These are phyloP conservation scores for Microdochium trichocladiopsis DNA, from an alignment of 2,329 filamentous ascomycete genomes.

Conservation along the genomic window DNA sequence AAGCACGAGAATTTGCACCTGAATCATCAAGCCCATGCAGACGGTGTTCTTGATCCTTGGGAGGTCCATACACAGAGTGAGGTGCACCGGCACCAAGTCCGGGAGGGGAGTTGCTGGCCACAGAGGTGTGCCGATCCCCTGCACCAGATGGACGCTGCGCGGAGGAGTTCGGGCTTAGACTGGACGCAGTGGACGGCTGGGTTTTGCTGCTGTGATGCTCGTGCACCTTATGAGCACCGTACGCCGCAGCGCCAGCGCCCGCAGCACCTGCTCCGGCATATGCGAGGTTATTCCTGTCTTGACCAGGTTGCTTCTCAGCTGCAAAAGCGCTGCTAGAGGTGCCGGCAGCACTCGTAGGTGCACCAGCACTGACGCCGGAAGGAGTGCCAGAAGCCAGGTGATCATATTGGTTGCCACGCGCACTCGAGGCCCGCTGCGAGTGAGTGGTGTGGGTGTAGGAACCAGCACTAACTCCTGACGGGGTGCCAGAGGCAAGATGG, in stretches of 20 bases:
- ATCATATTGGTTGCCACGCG: background rate
- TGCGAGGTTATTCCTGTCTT: background rate
- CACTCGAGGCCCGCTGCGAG: background rate
- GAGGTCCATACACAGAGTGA: background rate
- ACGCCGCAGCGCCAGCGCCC: background rate
- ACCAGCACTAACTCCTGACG: background rate
- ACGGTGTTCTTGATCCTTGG: conserved; percentile 16
- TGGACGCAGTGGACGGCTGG: background rate
- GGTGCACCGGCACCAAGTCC: background rate
- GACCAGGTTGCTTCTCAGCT: background rate
- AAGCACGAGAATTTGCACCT: background rate
- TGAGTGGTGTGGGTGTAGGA: background rate
- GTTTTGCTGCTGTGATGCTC: background rate
- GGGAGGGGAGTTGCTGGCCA: background rate
- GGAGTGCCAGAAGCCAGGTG: background rate
- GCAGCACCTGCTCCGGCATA: conserved; percentile 1
- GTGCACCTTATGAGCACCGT: background rate
- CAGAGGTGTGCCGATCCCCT: background rate
- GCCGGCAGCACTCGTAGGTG: background rate
- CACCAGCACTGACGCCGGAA: conserved; percentile 5
- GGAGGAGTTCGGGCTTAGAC: background rate
- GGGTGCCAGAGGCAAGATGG: background rate
- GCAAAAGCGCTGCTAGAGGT: background rate
- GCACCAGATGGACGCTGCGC: background rate
- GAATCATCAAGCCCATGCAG: conserved; percentile 6